Evolutionary conservation across 148 eudicot genomes (phyloP).

Genomic region (Rhododendron kiyosumense): DNA sequence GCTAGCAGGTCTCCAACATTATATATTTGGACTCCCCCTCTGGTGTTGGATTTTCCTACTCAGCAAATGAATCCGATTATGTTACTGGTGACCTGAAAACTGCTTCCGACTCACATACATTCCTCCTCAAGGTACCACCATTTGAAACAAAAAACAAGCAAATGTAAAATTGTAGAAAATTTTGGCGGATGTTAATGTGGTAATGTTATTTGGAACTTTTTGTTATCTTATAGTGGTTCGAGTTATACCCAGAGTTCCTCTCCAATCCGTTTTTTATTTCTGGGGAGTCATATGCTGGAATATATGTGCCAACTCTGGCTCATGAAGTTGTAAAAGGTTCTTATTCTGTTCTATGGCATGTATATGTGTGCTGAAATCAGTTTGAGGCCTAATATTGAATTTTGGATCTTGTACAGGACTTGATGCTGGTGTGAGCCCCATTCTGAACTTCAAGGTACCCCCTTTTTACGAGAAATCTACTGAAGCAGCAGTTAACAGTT

Average conservation of each 20-base stretch:
- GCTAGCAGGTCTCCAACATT: constrained; percentile 66
- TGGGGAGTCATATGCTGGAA: constrained; percentile 97
- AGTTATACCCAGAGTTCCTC: constrained; percentile 63
- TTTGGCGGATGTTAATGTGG: background rate
- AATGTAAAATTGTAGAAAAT: background rate
- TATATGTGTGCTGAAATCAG: background rate
- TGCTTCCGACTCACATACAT: constrained; percentile 65
- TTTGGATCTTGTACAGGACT: constrained; percentile 29
- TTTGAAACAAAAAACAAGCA: background rate
- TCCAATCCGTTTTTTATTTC: constrained; percentile 73
- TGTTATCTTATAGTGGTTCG: constrained; percentile 67
- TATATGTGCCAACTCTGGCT: constrained; percentile 91
- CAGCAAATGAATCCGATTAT: constrained; percentile 57
- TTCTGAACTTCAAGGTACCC: constrained; percentile 71
- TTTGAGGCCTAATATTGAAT: background rate
- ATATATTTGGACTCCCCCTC: constrained; percentile 92
- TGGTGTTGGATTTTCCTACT: constrained; percentile 82
- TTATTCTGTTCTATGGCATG: background rate
- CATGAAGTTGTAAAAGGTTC: constrained; percentile 80
- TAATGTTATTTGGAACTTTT: background rate
- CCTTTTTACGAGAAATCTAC: background rate
- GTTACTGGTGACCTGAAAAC: constrained; percentile 71
- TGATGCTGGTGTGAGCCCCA: constrained; percentile 68
- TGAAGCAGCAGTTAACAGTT: background rate
- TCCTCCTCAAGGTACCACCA: constrained; percentile 73